Conservation (phyloP, 176 grass and related monocot species). For the Triticum turgidum region DNA sequence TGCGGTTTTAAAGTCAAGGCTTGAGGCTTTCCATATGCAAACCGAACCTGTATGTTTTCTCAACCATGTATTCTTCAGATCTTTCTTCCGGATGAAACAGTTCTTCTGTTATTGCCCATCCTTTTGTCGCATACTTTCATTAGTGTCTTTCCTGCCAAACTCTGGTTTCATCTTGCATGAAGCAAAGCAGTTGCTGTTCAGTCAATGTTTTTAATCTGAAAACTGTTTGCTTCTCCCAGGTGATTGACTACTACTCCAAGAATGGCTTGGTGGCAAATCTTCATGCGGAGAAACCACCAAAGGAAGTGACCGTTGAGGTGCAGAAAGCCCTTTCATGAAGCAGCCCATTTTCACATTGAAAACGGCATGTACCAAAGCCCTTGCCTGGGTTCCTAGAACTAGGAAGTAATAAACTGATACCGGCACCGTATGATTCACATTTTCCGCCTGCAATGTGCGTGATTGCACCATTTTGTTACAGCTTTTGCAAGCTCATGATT, state of each 20-base stretch:
- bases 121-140: neutral
- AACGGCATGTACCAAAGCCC: slow-evolving; percentile 30
- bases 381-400: slow-evolving; percentile 21
- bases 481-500: slow-evolving; percentile 30
- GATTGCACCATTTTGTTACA: slow-evolving; percentile 22
- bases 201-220: slow-evolving; percentile 13
- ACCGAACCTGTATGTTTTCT: slow-evolving; percentile 82
- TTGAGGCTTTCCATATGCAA: slow-evolving; percentile 94
- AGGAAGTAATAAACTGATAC: slow-evolving; percentile 35
- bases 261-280: slow-evolving; percentile 72
- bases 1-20: slow-evolving; percentile 89
- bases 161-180: neutral
- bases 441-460: neutral
- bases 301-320: slow-evolving; percentile 69
- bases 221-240: slow-evolving; percentile 42
- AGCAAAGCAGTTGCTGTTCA: neutral
- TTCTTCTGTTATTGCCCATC: neutral
- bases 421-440: slow-evolving; percentile 29
- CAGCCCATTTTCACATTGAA: neutral
- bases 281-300: slow-evolving; percentile 76
- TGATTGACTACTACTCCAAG: slow-evolving; percentile 89
- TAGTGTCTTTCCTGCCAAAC: neutral
- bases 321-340: slow-evolving; percentile 74
- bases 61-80: neutral
- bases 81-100: neutral